Base-by-base conservation (phyloP, 176 grass and related monocot genomes). In the Alloteropsis semialata region DNA sequence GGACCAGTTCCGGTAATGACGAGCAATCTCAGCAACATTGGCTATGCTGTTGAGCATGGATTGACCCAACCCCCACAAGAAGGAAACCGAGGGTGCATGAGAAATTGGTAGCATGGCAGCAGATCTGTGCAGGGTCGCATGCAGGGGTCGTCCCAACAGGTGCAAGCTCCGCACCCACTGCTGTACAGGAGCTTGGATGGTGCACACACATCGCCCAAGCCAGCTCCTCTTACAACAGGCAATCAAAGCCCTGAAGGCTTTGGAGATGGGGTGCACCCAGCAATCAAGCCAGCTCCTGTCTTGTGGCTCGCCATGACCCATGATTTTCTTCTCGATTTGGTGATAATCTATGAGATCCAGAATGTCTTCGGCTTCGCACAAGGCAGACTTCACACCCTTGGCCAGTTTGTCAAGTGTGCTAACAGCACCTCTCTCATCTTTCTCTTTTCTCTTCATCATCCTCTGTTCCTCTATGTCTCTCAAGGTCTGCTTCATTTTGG, bases 291-390 rank as follows among this genome's bases (percentile, higher is more conserved):
- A 22, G 7, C 21, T 10, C 6, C 7, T 9, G 53, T 21, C 21
- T 10, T 24, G 53, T n/a, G 21, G 53, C 21, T n/a, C 2, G 8
- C 7, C 7, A n/a, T 22, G 16, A 10, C 53, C 53, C 2, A 55
- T n/a, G 21, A 64, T 2, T 12, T 46, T 46, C 43, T 15, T 79
- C 60, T 79, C 44, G 27, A 49, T 64, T 9, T 14, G 41, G 76
- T 78, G 59, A 49, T 78, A 78, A 64, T 24, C 42, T 0, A 78
- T n/a, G 10, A 78, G 76, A 49, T 64, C 76, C 28, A 78, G 76
- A 18, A 48, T 36, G 58, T 78, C 59, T 49, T 78, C 76, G 11
- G 41, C 76, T 16, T 78, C 10, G 28, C 46, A 78, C 76, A 78
- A 78, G 16, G 59, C 76, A 22, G 18, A 64, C 42, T 34, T 78